A percentile compares a stretch with the other conserved stretches of the same genome.
These are phyloP conservation scores for Bassia scoparia DNA, from an alignment of 148 eudicot species.

Conservation along the genomic window DNA sequence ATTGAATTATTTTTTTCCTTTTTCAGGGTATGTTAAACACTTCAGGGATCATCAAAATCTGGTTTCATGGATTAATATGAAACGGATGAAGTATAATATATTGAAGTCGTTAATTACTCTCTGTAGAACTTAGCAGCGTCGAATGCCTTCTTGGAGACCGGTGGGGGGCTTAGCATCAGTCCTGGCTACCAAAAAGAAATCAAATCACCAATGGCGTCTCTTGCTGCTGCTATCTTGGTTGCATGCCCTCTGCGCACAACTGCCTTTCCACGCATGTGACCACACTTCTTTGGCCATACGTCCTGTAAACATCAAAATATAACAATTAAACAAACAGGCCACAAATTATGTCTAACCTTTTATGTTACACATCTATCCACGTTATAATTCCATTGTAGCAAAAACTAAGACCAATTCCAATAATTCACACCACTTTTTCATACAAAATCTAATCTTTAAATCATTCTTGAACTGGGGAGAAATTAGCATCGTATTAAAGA, in stretches of 20 bases:
- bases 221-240: conserved; percentile 36
- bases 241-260: conserved; percentile 40
- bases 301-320: too few relatives aligned
- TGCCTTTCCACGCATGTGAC: conserved; percentile 29
- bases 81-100: too few relatives aligned
- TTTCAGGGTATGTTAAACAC: conserved; percentile 8
- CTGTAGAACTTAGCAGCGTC: conserved; percentile 34
- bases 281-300: conserved; percentile 46
- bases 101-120: conserved; percentile 31
- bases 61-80: conserved; percentile 71
- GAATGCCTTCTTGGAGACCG: conserved; percentile 37
- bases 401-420: too few relatives aligned
- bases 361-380: too few relatives aligned
- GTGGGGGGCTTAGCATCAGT: conserved; percentile 35
- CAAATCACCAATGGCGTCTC: conserved; percentile 38
- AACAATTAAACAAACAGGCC: too few relatives aligned
- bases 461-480: too few relatives aligned
- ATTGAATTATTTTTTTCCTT: not conserved
- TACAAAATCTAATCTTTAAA: not conserved
- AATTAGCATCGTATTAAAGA: too few relatives aligned
- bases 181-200: too few relatives aligned
- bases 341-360: too few relatives aligned
- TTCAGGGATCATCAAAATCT: conserved; percentile 80
- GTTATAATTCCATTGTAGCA: too few relatives aligned
- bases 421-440: too few relatives aligned